Evolutionary conservation across 2,329 filamentous ascomycete species (phyloP).

Genomic region (Orbilia quercus): DNA sequence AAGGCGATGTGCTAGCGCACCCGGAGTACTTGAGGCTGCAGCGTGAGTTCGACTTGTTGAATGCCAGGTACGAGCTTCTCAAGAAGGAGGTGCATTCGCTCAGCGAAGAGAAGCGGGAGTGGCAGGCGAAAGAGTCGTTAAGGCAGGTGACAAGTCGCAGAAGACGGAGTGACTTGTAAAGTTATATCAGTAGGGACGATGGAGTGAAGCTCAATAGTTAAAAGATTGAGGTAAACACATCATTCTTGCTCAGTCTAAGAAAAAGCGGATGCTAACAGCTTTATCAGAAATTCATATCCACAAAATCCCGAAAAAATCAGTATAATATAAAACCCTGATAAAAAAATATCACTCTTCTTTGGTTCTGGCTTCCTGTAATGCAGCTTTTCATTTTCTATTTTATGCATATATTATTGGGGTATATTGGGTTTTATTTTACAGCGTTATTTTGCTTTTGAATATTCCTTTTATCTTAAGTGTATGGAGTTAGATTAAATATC

Average conservation of each 20-base stretch:
- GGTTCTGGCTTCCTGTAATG: background rate
- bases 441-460: too few relatives aligned
- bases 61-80: slow-evolving; percentile 44
- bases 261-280: slow-evolving; percentile 15
- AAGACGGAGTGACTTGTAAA: slow-evolving; percentile 7
- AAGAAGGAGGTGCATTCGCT: slow-evolving; percentile 45
- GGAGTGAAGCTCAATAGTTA: slow-evolving; percentile 17
- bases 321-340: slow-evolving; percentile 25
- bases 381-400: background rate
- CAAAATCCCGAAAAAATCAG: slow-evolving; percentile 23
- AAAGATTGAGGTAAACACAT: slow-evolving; percentile 34
- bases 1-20: slow-evolving; percentile 31
- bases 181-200: slow-evolving; percentile 12
- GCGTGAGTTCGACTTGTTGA: slow-evolving; percentile 47
- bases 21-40: slow-evolving; percentile 50
- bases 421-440: background rate
- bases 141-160: slow-evolving; percentile 19
- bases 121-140: slow-evolving; percentile 48
- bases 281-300: slow-evolving; percentile 22
- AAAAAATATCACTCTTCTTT: slow-evolving; percentile 23
- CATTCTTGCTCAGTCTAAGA: background rate
- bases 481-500: too few relatives aligned
- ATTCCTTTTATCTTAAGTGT: too few relatives aligned
- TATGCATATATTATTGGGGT: background rate
- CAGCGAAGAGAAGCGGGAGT: slow-evolving; percentile 51